Conservation (phyloP, 306 rosid genomes). For the Coriaria nepalensis region DNA sequence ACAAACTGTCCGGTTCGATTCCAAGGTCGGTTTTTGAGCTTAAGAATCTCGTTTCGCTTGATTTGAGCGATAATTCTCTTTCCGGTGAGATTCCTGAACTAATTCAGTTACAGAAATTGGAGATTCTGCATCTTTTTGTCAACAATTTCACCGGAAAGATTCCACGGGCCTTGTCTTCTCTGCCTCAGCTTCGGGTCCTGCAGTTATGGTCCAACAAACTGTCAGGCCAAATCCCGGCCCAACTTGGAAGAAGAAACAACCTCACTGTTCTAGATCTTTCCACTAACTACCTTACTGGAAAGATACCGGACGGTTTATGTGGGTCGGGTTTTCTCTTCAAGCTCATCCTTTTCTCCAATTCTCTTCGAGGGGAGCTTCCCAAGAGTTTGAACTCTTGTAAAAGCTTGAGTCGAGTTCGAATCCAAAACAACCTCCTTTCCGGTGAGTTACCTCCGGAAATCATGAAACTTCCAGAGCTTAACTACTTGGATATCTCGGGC, state of each 20-base stretch:
- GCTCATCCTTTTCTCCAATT: conserved; percentile 77
- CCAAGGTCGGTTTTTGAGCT: conserved; percentile 46
- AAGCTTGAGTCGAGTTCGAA: conserved; percentile 58
- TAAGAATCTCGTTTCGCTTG: conserved; percentile 54
- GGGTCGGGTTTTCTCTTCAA: conserved; percentile 49
- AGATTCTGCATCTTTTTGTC: conserved; percentile 76
- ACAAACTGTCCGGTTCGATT: conserved; percentile 53
- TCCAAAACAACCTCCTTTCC: conserved; percentile 62
- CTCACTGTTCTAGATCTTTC: conserved; percentile 80
- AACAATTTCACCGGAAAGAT: conserved; percentile 54
- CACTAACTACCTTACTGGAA: conserved; percentile 53
- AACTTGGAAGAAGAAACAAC: conserved; percentile 56
- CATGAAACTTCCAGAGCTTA: conserved; percentile 34
- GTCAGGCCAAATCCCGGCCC: conserved; percentile 52
- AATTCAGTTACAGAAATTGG: conserved; percentile 36
- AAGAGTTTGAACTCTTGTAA: conserved; percentile 35
- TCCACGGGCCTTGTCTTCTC: conserved; percentile 41
- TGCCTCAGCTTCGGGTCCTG: conserved; percentile 72
- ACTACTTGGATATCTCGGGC: conserved; percentile 68
- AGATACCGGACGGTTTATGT: conserved; percentile 53
- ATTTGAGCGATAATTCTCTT: conserved; percentile 67
- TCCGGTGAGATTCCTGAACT: conserved; percentile 68
- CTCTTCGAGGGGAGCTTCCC: conserved; percentile 47
- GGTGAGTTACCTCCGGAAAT: conserved; percentile 37
- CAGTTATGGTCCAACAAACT: conserved; percentile 87